A percentile compares a stretch with the other conserved stretches of the same genome.
Conservation (phyloP, 1,139 yeast species). For the Zygosaccharomyces pseudobailii region DNA sequence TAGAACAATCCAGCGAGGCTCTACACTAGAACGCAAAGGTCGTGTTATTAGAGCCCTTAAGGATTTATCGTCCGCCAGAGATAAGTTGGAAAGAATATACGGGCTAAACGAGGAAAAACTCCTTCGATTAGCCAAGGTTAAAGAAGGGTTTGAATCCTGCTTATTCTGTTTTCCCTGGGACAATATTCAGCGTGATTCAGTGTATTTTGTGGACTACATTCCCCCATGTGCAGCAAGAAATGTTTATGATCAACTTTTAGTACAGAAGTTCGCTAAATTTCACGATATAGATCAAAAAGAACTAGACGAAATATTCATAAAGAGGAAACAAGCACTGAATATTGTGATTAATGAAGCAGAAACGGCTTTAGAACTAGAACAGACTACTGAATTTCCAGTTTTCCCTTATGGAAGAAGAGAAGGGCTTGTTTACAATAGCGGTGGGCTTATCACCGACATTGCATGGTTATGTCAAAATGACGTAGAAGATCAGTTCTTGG, state of each 20-base stretch:
- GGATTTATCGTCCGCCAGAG: slow-evolving; percentile 37
- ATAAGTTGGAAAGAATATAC: slow-evolving; percentile 36
- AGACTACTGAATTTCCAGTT: slow-evolving; percentile 27
- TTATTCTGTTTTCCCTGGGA: slow-evolving; percentile 31
- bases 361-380: slow-evolving; percentile 17
- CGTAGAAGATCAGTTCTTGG: slow-evolving; percentile 41
- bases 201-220: slow-evolving; percentile 15
- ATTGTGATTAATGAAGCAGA: slow-evolving; percentile 21
- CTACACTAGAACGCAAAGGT: slow-evolving; percentile 21
- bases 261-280: slow-evolving; percentile 15
- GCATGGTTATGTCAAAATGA: slow-evolving; percentile 45
- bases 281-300: slow-evolving; percentile 15
- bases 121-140: slow-evolving; percentile 32
- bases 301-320: slow-evolving; percentile 15
- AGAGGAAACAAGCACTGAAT: slow-evolving; percentile 14
- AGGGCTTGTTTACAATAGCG: slow-evolving; percentile 48
- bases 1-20: slow-evolving; percentile 9
- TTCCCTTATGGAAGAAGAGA: slow-evolving; percentile 36
- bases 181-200: slow-evolving; percentile 16
- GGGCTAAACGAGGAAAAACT: slow-evolving; percentile 36
- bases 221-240: slow-evolving; percentile 10
- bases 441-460: slow-evolving; percentile 51
- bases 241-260: slow-evolving; percentile 20
- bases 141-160: slow-evolving; percentile 37
- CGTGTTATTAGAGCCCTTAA: slow-evolving; percentile 29